Percentiles rank a stretch among this genome's conserved stretches.
These are phyloP conservation scores for Aspergillus wentii DNA, from an alignment of 495 filamentous ascomycete species.

Conservation along the genomic window DNA sequence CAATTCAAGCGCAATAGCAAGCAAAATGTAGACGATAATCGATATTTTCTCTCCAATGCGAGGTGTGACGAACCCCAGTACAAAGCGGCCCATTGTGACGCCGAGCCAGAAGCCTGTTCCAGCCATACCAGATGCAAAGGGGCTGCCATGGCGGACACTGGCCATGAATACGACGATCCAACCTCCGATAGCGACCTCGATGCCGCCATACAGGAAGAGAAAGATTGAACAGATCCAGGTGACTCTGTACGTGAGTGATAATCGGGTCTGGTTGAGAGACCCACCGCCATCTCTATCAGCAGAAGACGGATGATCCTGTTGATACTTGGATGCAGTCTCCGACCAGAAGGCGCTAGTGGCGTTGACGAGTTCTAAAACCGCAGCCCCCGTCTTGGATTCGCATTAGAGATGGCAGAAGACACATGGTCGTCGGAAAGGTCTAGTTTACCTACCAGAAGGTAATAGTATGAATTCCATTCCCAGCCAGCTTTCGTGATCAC, in stretches of 20 bases:
- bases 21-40: constrained; percentile 39
- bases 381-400: constrained; percentile 49
- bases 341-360: constrained; percentile 58
- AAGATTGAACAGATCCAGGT: constrained; percentile 70
- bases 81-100: constrained; percentile 49
- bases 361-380: constrained; percentile 49
- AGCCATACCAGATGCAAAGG: constrained; percentile 51
- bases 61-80: constrained; percentile 54
- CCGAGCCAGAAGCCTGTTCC: constrained; percentile 59
- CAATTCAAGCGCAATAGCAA: constrained; percentile 48
- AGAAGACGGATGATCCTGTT: constrained; percentile 19
- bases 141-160: constrained; percentile 40
- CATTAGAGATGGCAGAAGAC: background rate
- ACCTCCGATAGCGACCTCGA: constrained; percentile 70
- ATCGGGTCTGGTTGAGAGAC: constrained; percentile 50
- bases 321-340: constrained; percentile 23
- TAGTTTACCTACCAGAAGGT: constrained; percentile 53
- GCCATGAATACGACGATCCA: constrained; percentile 62
- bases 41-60: constrained; percentile 49
- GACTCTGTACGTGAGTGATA: constrained; percentile 37
- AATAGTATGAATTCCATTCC: constrained; percentile 56
- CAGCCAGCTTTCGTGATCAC: constrained; percentile 44
- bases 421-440: no score
- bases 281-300: constrained; percentile 18
- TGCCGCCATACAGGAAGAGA: constrained; percentile 66